These are phyloP conservation scores for Kurtzmaniella fragi DNA, from an alignment of 805 yeast genomes.

Conservation along the genomic window DNA sequence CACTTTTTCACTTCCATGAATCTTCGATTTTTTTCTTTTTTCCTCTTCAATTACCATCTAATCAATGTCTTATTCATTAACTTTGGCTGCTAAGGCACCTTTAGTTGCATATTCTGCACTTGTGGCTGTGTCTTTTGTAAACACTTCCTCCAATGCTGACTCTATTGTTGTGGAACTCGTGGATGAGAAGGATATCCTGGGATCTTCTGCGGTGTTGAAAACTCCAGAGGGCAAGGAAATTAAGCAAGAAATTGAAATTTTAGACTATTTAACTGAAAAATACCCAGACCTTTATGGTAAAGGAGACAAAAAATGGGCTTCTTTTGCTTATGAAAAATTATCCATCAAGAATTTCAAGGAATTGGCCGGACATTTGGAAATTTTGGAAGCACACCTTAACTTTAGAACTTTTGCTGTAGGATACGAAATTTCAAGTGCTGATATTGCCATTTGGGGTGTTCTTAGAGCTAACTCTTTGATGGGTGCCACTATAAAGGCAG, in stretches of 20 bases:
- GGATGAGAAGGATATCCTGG: conserved; percentile 58
- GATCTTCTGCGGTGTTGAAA: conserved; percentile 39
- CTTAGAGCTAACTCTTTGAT: conserved; percentile 89
- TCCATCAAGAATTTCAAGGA: conserved; percentile 85
- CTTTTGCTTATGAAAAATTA: conserved; percentile 62
- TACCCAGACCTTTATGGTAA: conserved; percentile 44
- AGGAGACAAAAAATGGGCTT: conserved; percentile 45
- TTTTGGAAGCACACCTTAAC: conserved; percentile 77
- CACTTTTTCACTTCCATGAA: too few relatives aligned
- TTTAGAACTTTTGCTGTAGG: conserved; percentile 78
- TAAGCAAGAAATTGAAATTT: conserved; percentile 39
- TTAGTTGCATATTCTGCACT: conserved; percentile 73
- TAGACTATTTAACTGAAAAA: conserved; percentile 45
- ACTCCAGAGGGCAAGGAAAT: conserved; percentile 39
- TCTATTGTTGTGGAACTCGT: conserved; percentile 58
- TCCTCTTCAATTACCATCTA: too few relatives aligned
- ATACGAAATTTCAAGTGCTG: conserved; percentile 65
- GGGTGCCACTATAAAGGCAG: conserved; percentile 84
- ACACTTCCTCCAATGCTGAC: conserved; percentile 38
- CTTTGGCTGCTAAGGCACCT: conserved; percentile 83
- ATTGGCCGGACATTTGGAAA: conserved; percentile 70
- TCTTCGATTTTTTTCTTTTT: too few relatives aligned
- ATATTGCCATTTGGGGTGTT: conserved; percentile 89
- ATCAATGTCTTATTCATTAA: conserved; percentile 47
- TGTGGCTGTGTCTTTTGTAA: conserved; percentile 73